These are phyloP conservation scores for Pichia thaimueangensis DNA, from an alignment of 805 yeast species.

Conservation along the genomic window DNA sequence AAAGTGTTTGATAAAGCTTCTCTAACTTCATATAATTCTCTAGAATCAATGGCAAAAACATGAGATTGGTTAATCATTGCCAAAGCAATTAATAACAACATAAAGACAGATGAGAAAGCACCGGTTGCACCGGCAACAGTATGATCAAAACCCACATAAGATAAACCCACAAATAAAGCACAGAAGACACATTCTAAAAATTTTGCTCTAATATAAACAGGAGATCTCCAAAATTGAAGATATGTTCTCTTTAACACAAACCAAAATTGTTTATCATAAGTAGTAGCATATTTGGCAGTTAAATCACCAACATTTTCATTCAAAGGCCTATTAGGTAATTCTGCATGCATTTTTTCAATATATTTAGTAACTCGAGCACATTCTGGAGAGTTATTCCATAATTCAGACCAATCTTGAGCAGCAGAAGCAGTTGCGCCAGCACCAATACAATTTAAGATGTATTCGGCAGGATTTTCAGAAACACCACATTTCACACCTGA, in stretches of 20 bases:
- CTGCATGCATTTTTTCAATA: constrained; percentile 27
- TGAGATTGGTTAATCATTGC: constrained; percentile 60
- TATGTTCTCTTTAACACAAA: constrained; percentile 35
- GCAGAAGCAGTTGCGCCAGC: constrained; percentile 73
- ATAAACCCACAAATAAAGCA: constrained; percentile 46
- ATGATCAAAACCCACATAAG: constrained; percentile 52
- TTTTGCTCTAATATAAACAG: constrained; percentile 46
- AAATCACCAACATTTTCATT: constrained; percentile 23
- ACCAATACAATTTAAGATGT: constrained; percentile 67
- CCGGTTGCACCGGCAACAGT: constrained; percentile 51
- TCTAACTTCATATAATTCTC: constrained; percentile 63
- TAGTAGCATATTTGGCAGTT: constrained; percentile 36
- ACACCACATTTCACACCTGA: constrained; percentile 63
- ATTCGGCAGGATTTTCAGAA: constrained; percentile 69
- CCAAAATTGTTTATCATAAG: constrained; percentile 35
- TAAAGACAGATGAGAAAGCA: constrained; percentile 45
- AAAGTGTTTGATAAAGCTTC: constrained; percentile 65
- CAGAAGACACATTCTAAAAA: constrained; percentile 37
- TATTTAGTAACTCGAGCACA: constrained; percentile 26
- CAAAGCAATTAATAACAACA: constrained; percentile 54
- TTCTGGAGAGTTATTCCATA: constrained; percentile 45
- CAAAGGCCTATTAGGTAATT: constrained; percentile 24
- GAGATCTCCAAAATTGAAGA: constrained; percentile 45
- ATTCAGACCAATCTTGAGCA: constrained; percentile 54
- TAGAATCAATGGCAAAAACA: constrained; percentile 47